A percentile compares a stretch with the other conserved stretches of the same genome.
Conservation (phyloP, 1,284 basidiomycete species). For the Heterobasidion parviporum region DNA sequence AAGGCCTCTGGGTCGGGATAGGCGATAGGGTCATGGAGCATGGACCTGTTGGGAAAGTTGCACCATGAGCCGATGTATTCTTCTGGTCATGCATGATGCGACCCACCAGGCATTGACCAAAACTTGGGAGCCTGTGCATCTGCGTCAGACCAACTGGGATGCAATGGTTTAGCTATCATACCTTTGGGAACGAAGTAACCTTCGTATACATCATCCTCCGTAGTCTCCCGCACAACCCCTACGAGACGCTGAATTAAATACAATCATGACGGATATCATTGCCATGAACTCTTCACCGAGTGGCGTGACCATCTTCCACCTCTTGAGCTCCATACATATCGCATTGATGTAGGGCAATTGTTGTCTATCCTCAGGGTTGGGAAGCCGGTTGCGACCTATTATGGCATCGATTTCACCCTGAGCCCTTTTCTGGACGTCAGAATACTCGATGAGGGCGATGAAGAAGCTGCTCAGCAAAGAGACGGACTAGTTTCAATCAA, state of each 20-base stretch:
- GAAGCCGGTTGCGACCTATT: too few species aligned
- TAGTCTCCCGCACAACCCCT: neutral
- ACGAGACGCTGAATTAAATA: neutral
- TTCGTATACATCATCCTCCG: neutral
- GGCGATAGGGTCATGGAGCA: neutral
- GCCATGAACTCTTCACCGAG: neutral
- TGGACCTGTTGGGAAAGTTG: neutral
- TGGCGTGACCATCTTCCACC: neutral
- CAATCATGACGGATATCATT: too few species aligned
- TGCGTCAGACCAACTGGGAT: neutral
- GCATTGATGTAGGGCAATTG: too few species aligned
- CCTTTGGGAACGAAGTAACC: neutral
- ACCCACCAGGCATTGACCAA: neutral
- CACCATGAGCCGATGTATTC: too few species aligned
- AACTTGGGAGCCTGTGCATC: neutral
- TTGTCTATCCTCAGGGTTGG: too few species aligned
- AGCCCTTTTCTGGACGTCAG: too few species aligned
- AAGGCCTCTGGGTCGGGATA: neutral
- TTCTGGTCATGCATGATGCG: too few species aligned
- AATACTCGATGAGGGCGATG: too few species aligned
- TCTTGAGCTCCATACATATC: too few species aligned
- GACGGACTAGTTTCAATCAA: too few species aligned
- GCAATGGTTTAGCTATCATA: neutral
- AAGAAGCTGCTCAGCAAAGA: too few species aligned
- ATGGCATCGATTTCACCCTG: too few species aligned